A percentile compares a stretch with the other conserved stretches of the same genome.
Conservation (phyloP, 768 basidiomycete genomes). For the Phallus indusiatus region DNA sequence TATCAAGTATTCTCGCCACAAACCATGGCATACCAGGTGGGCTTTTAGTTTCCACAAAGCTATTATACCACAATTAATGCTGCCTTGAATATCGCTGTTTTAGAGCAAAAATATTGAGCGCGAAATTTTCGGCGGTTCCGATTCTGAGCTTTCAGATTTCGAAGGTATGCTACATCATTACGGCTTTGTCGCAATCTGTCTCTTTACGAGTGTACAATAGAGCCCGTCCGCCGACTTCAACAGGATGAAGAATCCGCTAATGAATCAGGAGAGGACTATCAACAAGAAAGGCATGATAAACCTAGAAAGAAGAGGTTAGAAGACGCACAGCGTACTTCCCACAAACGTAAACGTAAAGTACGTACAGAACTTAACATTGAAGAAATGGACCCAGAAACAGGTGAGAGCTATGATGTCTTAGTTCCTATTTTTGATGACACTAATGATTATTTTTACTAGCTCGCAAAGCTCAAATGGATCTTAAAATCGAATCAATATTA, state of each 20-base stretch:
- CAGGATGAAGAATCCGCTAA: slow-evolving; percentile 29
- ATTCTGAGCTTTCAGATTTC: slow-evolving; percentile 75
- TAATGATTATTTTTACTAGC: slow-evolving; percentile 32
- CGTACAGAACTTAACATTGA: slow-evolving; percentile 56
- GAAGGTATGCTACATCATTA: slow-evolving; percentile 24
- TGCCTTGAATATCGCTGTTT: too few species aligned
- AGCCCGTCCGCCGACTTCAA: slow-evolving; percentile 1
- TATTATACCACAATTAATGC: too few species aligned
- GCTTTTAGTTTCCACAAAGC: not conserved
- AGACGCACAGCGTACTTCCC: slow-evolving; percentile 25
- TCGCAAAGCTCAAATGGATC: slow-evolving; percentile 67
- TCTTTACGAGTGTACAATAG: not conserved
- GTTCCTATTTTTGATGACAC: slow-evolving; percentile 6
- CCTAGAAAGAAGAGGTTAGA: slow-evolving; percentile 25
- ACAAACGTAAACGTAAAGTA: slow-evolving; percentile 48
- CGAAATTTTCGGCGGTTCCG: slow-evolving; percentile 75
- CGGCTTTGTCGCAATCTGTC: not conserved
- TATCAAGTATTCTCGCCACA: not conserved
- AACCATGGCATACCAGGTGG: slow-evolving; percentile 3
- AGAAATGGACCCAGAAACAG: slow-evolving; percentile 69
- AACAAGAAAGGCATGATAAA: slow-evolving; percentile 21
- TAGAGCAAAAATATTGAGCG: slow-evolving; percentile 36
- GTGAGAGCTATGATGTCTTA: slow-evolving; percentile 27
- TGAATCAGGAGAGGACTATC: slow-evolving; percentile 48
- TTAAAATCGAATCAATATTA: slow-evolving; percentile 79